These are phyloP conservation scores for Erodium moschatum DNA, from an alignment of 441 rosid species.

Conservation along the genomic window DNA sequence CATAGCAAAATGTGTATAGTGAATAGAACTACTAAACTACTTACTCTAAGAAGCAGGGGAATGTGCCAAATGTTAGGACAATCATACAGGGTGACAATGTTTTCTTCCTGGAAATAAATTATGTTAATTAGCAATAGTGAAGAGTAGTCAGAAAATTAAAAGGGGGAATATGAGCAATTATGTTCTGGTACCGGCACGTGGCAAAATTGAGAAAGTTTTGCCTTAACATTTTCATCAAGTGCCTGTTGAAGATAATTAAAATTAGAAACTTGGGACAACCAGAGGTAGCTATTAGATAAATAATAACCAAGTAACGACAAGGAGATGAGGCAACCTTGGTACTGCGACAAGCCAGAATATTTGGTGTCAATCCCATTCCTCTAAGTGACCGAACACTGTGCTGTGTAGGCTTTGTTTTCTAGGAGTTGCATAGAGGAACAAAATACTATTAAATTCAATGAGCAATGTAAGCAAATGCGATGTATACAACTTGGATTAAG, in stretches of 20 bases:
- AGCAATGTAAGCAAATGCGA: background rate
- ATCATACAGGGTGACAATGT: background rate
- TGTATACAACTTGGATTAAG: background rate
- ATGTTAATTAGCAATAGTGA: slow-evolving; percentile 11
- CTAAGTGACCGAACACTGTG: slow-evolving; percentile 78
- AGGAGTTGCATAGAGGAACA: slow-evolving; percentile 21
- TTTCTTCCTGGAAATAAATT: slow-evolving; percentile 7
- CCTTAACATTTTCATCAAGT: background rate
- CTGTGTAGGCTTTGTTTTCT: slow-evolving; percentile 98
- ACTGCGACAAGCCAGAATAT: slow-evolving; percentile 87
- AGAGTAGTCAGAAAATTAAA: background rate
- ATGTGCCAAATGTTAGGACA: slow-evolving; percentile 6
- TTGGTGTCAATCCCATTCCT: slow-evolving; percentile 78
- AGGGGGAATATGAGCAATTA: slow-evolving; percentile 2
- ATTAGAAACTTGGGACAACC: background rate
- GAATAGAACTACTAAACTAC: background rate
- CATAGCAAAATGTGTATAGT: background rate
- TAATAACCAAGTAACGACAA: slow-evolving; percentile 10
- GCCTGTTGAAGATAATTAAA: background rate
- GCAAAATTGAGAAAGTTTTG: slow-evolving; percentile 1
- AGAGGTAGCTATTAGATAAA: background rate
- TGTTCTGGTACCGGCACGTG: slow-evolving; percentile 15
- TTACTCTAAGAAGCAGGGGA: slow-evolving; percentile 12
- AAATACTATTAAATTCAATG: background rate
- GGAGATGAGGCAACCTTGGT: slow-evolving; percentile 35